Evolutionary conservation across 208 protist genomes (phyloP), one percentile per base, ranked within the genome.

Genomic region (Wallacemonas rigidus): DNA sequence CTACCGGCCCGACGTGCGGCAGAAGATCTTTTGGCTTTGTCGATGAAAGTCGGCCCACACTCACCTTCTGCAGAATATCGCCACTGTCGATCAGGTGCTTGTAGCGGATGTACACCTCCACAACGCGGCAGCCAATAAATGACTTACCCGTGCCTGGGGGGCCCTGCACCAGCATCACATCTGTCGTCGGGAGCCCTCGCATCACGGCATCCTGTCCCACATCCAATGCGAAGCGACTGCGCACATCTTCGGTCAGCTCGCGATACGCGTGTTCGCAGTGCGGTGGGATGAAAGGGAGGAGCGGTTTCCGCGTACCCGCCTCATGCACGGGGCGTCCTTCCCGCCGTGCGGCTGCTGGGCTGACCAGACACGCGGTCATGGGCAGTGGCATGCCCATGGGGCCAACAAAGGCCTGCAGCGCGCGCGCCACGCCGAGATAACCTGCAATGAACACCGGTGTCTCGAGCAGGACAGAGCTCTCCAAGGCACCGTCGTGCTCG

Each of bases 71-170:
- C 47, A 97, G 77, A 73, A 95, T 92, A 69, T 95, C 93, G 9
- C 91, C 93, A 41, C 88, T 94, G 1, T 85, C 81, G 48, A 96
- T 75, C 45, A 91, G 74, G 72, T 96, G 91, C 76, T 95, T 96
- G 85, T 95, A 97, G 1, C 90, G 85, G 61, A 94, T 87, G 61
- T 96, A 91, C 12, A 86, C 74, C 80, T 97, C 93, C 58, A 98
- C 93, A 1, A 98, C 80, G 38, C 90, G 89, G 70, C 89, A 94
- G 15, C 96, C 95, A 71, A 98, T 94, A 73, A 96, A 98, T 2
- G 92, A 97, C 82, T 98, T 98, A n/a, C 96, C 96, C 2, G 96
- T 98, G 53, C 96, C 96, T 2, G 96, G 96, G 0, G 96, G 96
- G 3, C 96, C 96, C 61, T 98, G 96, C 45, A 98, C 92, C 15